Percentiles rank a stretch among this genome's conserved stretches.
Conservation (phyloP, 306 rosid species). For the Vigna hirtella region DNA sequence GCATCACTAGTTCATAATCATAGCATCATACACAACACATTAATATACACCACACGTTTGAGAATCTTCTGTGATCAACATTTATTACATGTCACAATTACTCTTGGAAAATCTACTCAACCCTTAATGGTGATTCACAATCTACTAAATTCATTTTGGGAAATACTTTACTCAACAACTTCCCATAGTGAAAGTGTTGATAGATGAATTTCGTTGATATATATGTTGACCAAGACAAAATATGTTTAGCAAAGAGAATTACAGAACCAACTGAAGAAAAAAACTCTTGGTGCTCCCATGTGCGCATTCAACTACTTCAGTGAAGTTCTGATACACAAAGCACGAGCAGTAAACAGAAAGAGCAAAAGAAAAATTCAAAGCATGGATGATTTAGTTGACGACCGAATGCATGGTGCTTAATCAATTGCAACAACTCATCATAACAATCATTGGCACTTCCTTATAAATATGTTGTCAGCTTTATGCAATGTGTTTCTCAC, state of each 20-base stretch:
- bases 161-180: background rate
- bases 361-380: constrained; percentile 36
- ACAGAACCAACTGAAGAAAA: background rate
- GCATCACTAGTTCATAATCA: background rate
- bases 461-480: constrained; percentile 43
- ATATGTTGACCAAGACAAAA: background rate
- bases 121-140: background rate
- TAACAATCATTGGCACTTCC: constrained; percentile 49
- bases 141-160: background rate
- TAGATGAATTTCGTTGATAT: background rate
- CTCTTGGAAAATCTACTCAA: background rate
- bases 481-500: constrained; percentile 7
- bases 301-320: constrained; percentile 52
- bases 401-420: constrained; percentile 43
- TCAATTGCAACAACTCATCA: constrained; percentile 37
- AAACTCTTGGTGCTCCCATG: constrained; percentile 51
- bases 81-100: background rate
- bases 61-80: background rate
- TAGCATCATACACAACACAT: background rate
- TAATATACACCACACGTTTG: background rate
- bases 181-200: background rate
- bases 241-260: background rate
- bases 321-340: constrained; percentile 39
- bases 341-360: constrained; percentile 13
- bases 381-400: constrained; percentile 35